phyloP scores from a whole-genome alignment of 148 eudicot genomes.

The Rhododendron molle region DNA sequence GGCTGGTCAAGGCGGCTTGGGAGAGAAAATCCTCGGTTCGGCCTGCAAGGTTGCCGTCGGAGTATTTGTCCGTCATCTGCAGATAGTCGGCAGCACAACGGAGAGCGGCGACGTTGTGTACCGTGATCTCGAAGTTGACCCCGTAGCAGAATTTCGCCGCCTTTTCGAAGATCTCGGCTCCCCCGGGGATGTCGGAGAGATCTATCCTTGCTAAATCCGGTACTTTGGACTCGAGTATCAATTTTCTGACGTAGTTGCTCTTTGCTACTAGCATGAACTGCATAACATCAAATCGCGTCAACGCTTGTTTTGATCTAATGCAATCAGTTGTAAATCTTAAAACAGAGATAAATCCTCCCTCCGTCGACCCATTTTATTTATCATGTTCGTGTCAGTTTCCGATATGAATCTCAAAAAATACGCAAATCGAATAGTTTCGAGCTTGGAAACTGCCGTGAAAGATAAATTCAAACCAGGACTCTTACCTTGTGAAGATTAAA shows the following conservation, averaged over 20 bases:
- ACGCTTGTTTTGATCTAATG: background rate
- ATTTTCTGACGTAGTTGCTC: conserved; percentile 78
- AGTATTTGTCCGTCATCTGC: conserved; percentile 76
- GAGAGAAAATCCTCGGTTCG: conserved; percentile 81
- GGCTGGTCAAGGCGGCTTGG: conserved; percentile 74
- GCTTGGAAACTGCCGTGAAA: background rate
- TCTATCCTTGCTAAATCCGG: conserved; percentile 52
- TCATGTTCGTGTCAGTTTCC: too few relatives aligned
- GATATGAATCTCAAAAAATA: too few relatives aligned
- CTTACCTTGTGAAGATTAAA: conserved; percentile 89
- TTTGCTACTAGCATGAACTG: conserved; percentile 96
- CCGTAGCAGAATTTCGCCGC: conserved; percentile 95
- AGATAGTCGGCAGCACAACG: conserved; percentile 89
- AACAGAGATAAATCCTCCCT: background rate
- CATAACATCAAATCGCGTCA: background rate
- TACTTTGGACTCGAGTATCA: conserved; percentile 67
- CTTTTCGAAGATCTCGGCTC: conserved; percentile 78
- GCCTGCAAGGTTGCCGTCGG: conserved; percentile 64
- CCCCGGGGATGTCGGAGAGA: conserved; percentile 83
- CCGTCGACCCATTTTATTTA: too few relatives aligned
- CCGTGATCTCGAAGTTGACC: conserved; percentile 89
- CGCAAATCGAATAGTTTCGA: background rate
- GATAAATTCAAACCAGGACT: background rate
- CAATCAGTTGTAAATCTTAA: background rate
- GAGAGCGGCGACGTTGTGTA: conserved; percentile 81